These are phyloP conservation scores for Candida michaelii DNA, from an alignment of 805 yeast species.

Conservation along the genomic window DNA sequence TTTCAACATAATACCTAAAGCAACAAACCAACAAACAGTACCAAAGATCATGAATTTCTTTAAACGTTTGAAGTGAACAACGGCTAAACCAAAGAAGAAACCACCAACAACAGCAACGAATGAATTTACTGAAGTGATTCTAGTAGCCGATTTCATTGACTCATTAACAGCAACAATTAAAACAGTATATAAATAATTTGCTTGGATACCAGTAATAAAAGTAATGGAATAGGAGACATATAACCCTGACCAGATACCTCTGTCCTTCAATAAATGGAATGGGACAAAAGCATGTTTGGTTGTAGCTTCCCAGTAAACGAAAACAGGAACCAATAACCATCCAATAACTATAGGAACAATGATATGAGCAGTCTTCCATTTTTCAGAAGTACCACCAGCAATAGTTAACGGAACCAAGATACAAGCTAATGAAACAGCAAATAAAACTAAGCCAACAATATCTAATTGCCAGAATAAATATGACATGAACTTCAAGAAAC, in stretches of 20 bases:
- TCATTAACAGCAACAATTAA: conserved; percentile 63
- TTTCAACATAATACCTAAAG: conserved; percentile 59
- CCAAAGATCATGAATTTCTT: conserved; percentile 64
- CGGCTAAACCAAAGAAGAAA: conserved; percentile 53
- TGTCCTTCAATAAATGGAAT: conserved; percentile 55
- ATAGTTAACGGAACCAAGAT: conserved; percentile 70
- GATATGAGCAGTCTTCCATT: conserved; percentile 60
- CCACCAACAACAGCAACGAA: conserved; percentile 64
- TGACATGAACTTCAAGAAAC: conserved; percentile 28
- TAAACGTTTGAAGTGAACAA: conserved; percentile 49
- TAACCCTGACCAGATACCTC: conserved; percentile 71
- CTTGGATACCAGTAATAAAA: conserved; percentile 65
- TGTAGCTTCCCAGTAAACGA: conserved; percentile 57
- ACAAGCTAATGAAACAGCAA: conserved; percentile 58
- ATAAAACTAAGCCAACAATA: conserved; percentile 56
- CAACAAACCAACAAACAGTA: conserved; percentile 52
- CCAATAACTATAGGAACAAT: conserved; percentile 74
- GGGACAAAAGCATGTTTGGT: conserved; percentile 66
- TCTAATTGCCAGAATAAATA: conserved; percentile 60
- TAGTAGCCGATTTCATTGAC: conserved; percentile 60
- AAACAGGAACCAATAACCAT: conserved; percentile 54
- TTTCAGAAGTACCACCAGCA: conserved; percentile 59
- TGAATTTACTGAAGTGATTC: conserved; percentile 60
- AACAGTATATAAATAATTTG: conserved; percentile 66
- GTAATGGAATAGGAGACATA: conserved; percentile 55